Evolutionary conservation across 2,329 filamentous ascomycete species (phyloP).

Genomic region (Aspergillus texensis): DNA sequence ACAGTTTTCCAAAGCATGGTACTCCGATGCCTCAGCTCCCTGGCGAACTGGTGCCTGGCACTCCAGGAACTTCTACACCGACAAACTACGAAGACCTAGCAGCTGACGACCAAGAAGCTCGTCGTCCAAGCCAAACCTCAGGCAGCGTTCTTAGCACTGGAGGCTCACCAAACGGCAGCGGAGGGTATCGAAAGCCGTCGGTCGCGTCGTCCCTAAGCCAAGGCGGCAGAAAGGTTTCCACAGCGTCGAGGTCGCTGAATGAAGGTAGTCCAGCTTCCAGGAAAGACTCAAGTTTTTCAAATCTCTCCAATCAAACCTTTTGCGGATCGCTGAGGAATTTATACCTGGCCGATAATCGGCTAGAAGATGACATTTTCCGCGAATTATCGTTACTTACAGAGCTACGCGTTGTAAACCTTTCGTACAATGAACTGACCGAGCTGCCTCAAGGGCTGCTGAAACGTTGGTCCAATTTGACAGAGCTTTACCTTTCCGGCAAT

Average conservation of each 20-base stretch:
- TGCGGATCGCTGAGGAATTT: slow-evolving; percentile 81
- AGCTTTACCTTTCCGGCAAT: slow-evolving; percentile 94
- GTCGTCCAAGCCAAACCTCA: slow-evolving; percentile 84
- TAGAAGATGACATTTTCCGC: slow-evolving; percentile 94
- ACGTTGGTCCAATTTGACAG: slow-evolving; percentile 85
- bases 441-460: slow-evolving; percentile 86
- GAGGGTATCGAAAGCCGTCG: slow-evolving; percentile 72
- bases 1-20: slow-evolving; percentile 82
- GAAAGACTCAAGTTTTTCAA: slow-evolving; percentile 88
- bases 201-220: slow-evolving; percentile 79
- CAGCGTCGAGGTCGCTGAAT: slow-evolving; percentile 68
- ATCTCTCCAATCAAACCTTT: slow-evolving; percentile 81
- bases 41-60: slow-evolving; percentile 45
- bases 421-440: slow-evolving; percentile 92
- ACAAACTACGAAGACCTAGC: slow-evolving; percentile 80
- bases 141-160: slow-evolving; percentile 74
- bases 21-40: slow-evolving; percentile 67
- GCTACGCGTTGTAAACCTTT: slow-evolving; percentile 85
- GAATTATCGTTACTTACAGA: slow-evolving; percentile 82
- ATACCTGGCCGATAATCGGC: slow-evolving; percentile 87
- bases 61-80: slow-evolving; percentile 58
- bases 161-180: slow-evolving; percentile 62
- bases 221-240: slow-evolving; percentile 81
- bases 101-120: slow-evolving; percentile 62
- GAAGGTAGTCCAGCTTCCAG: slow-evolving; percentile 62